Evolutionary conservation across 139 green algal species (phyloP).

Genomic region (Coelastrella sp.): DNA sequence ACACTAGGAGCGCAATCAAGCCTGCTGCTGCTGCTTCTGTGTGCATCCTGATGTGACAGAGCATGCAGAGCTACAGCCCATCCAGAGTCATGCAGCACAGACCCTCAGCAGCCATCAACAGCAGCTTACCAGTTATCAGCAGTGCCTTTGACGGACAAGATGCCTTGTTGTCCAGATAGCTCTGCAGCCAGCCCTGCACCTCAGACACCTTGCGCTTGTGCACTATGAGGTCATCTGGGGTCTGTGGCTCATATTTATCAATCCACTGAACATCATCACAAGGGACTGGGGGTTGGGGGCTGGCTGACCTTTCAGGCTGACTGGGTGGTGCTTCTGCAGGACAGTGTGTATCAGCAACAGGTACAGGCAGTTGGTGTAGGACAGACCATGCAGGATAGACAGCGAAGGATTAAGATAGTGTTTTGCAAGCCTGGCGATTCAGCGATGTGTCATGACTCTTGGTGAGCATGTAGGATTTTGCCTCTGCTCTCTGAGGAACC

Average conservation of each 20-base stretch:
- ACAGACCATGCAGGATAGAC: too few species aligned
- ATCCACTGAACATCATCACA: constrained; percentile 57
- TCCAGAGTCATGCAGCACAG: background rate
- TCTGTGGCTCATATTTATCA: constrained; percentile 64
- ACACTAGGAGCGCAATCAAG: too few species aligned
- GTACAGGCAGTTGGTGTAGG: too few species aligned
- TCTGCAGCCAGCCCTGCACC: constrained; percentile 71
- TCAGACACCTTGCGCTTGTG: constrained; percentile 82
- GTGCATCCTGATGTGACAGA: background rate
- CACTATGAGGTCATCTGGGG: constrained; percentile 66
- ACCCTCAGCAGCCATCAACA: background rate
- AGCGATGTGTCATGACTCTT: too few species aligned
- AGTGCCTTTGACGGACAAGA: constrained; percentile 35
- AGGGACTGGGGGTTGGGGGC: background rate
- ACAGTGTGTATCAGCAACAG: too few species aligned
- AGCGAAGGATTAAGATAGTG: too few species aligned
- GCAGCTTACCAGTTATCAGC: constrained; percentile 57
- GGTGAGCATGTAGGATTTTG: too few species aligned
- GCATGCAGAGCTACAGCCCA: background rate
- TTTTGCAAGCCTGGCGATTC: too few species aligned
- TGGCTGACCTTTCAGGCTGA: constrained; percentile 6
- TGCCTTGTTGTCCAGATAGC: constrained; percentile 2
- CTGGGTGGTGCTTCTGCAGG: background rate
- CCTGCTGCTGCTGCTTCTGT: too few species aligned
- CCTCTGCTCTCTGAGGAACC: too few species aligned